These are phyloP conservation scores for Phialophora macrospora DNA, from an alignment of 2,329 filamentous ascomycete genomes.

Conservation along the genomic window DNA sequence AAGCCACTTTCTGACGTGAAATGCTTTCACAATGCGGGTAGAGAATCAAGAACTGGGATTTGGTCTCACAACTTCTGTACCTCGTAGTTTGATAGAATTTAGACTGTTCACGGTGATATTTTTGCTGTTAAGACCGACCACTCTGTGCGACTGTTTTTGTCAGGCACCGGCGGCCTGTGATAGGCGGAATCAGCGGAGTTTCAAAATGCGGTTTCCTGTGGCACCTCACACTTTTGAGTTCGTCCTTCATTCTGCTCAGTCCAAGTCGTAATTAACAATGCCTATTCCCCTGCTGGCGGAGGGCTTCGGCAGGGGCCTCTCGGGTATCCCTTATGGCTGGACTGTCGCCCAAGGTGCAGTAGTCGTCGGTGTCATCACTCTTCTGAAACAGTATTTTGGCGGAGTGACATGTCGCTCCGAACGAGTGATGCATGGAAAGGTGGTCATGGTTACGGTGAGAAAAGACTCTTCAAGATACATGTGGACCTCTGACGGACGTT, in stretches of 20 bases:
- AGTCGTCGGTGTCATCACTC: slow-evolving; percentile 58
- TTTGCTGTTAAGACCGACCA: not conserved
- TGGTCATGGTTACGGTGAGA: slow-evolving; percentile 83
- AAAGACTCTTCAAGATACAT: not conserved
- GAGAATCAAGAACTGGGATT: not conserved
- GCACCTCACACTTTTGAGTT: not conserved
- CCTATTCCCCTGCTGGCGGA: slow-evolving; percentile 64
- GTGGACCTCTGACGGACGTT: slow-evolving; percentile 7
- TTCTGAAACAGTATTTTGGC: slow-evolving; percentile 75
- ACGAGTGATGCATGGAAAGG: slow-evolving; percentile 87
- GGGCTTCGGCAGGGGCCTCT: slow-evolving; percentile 60
- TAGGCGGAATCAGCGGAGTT: slow-evolving; percentile 14
- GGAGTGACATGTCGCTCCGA: slow-evolving; percentile 77
- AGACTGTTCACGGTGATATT: not conserved
- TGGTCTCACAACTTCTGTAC: not conserved
- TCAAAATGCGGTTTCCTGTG: not conserved
- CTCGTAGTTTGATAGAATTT: not conserved
- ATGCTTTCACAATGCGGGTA: not conserved
- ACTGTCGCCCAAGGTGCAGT: slow-evolving; percentile 59
- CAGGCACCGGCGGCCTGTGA: slow-evolving; percentile 16
- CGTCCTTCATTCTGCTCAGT: slow-evolving; percentile 24
- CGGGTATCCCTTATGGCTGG: slow-evolving; percentile 59
- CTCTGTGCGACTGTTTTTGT: not conserved
- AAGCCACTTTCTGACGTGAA: not conserved
- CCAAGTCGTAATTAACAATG: slow-evolving; percentile 51